Evolutionary conservation across 768 basidiomycete genomes (phyloP).

Genomic region (Pholiota molesta): DNA sequence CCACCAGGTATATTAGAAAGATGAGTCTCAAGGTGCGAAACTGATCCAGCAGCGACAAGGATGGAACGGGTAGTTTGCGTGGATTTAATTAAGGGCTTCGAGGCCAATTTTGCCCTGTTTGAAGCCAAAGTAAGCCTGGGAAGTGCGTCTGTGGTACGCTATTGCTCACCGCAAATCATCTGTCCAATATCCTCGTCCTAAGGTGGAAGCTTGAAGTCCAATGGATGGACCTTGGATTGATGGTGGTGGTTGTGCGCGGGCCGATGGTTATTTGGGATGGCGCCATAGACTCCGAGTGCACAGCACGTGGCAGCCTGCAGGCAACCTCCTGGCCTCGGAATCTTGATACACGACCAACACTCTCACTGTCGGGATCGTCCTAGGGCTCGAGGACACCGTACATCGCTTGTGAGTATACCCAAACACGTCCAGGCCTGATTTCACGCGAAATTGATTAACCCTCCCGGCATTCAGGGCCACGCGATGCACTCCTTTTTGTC

Average conservation of each 20-base stretch:
- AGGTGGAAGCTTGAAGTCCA: neutral
- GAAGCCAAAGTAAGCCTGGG: too few species aligned
- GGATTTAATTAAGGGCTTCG: too few species aligned
- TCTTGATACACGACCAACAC: conserved; percentile 12
- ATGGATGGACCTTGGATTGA: neutral
- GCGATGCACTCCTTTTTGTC: conserved; percentile 72
- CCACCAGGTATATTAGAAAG: too few species aligned
- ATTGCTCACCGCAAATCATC: too few species aligned
- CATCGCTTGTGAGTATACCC: conserved; percentile 21
- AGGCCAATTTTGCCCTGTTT: too few species aligned
- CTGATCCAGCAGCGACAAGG: too few species aligned
- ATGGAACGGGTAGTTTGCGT: too few species aligned
- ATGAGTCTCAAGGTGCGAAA: too few species aligned
- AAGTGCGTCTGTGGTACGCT: too few species aligned
- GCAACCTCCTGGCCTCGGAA: conserved; percentile 11
- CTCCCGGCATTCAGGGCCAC: conserved; percentile 28
- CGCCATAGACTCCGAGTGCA: conserved; percentile 13
- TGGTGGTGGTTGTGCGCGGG: neutral
- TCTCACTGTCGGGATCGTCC: conserved; percentile 13
- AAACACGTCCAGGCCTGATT: conserved; percentile 11
- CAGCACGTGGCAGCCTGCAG: conserved; percentile 23
- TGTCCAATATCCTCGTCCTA: too few species aligned
- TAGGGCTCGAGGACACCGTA: conserved; percentile 24
- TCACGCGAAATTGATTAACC: conserved; percentile 6
- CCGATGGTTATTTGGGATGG: conserved; percentile 6